A percentile compares a stretch with the other conserved stretches of the same genome.
These are phyloP conservation scores for Pseudozyma sp. DNA, from an alignment of 1,284 basidiomycete species.

Conservation along the genomic window DNA sequence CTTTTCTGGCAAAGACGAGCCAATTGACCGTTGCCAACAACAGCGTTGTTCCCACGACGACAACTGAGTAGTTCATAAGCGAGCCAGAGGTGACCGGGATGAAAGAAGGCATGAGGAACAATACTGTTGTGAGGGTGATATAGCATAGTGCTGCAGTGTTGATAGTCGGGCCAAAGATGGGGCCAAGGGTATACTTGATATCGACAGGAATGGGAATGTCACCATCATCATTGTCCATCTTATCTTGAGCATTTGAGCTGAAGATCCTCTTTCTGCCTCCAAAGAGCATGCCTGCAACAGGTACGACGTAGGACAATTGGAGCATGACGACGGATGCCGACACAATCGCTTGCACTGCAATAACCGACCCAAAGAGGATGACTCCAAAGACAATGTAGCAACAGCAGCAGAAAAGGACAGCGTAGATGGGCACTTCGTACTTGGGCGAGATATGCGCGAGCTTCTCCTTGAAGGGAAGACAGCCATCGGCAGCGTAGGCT, in stretches of 20 bases:
- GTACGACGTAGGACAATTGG: slow-evolving; percentile 34
- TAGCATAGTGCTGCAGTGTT: slow-evolving; percentile 36
- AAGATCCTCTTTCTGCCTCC: slow-evolving; percentile 31
- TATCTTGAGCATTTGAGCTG: neutral
- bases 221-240: slow-evolving; percentile 12
- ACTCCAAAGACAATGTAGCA: slow-evolving; percentile 35
- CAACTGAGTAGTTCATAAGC: slow-evolving; percentile 41
- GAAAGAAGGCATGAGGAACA: slow-evolving; percentile 37
- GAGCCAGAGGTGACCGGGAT: slow-evolving; percentile 35
- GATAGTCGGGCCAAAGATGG: slow-evolving; percentile 25
- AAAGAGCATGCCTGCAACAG: slow-evolving; percentile 39
- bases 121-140: slow-evolving; percentile 37
- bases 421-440: slow-evolving; percentile 37
- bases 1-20: slow-evolving; percentile 31
- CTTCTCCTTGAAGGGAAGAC: slow-evolving; percentile 26
- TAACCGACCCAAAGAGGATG: slow-evolving; percentile 37
- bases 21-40: slow-evolving; percentile 33
- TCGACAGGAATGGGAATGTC: slow-evolving; percentile 27
- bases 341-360: slow-evolving; percentile 35
- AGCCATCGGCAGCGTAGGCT: slow-evolving; percentile 43
- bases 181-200: slow-evolving; percentile 40
- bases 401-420: slow-evolving; percentile 22
- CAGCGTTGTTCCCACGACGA: slow-evolving; percentile 22
- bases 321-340: slow-evolving; percentile 39
- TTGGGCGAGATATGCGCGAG: slow-evolving; percentile 25